Evolutionary conservation across 352 stramenopile genomes (phyloP).

Genomic region (Hyaloperonospora brassicae): DNA sequence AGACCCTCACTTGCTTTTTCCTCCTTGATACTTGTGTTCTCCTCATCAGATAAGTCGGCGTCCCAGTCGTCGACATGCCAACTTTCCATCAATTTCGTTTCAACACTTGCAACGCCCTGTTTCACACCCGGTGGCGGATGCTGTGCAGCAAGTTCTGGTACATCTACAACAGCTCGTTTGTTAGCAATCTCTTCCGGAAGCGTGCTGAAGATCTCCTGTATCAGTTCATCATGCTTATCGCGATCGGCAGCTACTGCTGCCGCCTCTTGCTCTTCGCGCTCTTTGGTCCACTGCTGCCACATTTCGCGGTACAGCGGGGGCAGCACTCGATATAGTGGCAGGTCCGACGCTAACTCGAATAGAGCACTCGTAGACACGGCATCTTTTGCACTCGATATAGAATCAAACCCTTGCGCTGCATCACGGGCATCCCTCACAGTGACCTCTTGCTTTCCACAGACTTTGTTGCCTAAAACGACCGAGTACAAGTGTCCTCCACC

Average conservation of each 20-base stretch:
- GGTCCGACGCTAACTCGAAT: conserved; percentile 76
- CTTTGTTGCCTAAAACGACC: conserved; percentile 42
- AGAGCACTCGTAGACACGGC: conserved; percentile 73
- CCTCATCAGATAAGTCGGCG: conserved; percentile 39
- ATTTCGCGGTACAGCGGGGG: conserved; percentile 82
- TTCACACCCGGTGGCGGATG: conserved; percentile 1
- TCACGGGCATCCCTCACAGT: conserved; percentile 31
- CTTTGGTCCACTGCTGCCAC: conserved; percentile 70
- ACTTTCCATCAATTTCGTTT: conserved; percentile 25
- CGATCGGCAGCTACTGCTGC: conserved; percentile 31
- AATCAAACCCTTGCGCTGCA: conserved; percentile 36
- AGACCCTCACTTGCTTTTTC: not conserved
- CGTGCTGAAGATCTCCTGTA: conserved; percentile 39
- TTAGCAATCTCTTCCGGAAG: conserved; percentile 45
- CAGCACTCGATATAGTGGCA: conserved; percentile 86
- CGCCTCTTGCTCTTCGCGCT: conserved; percentile 30
- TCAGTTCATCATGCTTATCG: conserved; percentile 43
- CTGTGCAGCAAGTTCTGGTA: conserved; percentile 1
- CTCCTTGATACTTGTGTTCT: conserved; percentile 6
- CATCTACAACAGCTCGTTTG: conserved; percentile 27
- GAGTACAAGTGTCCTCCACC: conserved; percentile 40
- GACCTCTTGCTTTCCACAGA: conserved; percentile 36
- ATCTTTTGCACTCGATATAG: conserved; percentile 70
- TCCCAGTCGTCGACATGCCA: conserved; percentile 75
- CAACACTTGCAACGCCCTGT: conserved; percentile 2